These are phyloP conservation scores for Ligustrum vulgare DNA, from an alignment of 257 asterid genomes.

Conservation along the genomic window DNA sequence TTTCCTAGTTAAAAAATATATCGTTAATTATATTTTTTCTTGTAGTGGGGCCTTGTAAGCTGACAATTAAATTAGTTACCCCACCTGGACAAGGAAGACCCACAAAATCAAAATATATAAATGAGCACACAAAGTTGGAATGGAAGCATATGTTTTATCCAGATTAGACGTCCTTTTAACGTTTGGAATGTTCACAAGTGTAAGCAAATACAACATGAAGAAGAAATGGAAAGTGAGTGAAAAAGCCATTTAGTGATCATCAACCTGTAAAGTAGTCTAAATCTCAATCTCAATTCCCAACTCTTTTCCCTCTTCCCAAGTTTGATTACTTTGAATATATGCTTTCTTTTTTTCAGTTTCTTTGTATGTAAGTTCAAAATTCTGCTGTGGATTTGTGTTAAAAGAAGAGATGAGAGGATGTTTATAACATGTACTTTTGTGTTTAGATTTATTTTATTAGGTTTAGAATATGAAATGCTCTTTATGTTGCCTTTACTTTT, in stretches of 20 bases:
- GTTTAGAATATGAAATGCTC: slow-evolving; percentile 6
- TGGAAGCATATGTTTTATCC: slow-evolving; percentile 23
- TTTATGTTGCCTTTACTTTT: background rate
- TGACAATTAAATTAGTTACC: too few species aligned
- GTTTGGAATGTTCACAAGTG: slow-evolving; percentile 52
- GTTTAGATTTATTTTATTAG: background rate
- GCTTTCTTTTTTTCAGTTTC: slow-evolving; percentile 30
- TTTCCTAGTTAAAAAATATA: too few species aligned
- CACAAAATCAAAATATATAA: slow-evolving; percentile 30
- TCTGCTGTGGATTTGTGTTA: slow-evolving; percentile 34
- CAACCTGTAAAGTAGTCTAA: slow-evolving; percentile 42
- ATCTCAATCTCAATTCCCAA: slow-evolving; percentile 35
- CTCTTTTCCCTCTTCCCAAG: slow-evolving; percentile 59
- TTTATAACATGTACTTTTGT: slow-evolving; percentile 1
- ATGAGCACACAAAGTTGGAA: slow-evolving; percentile 33
- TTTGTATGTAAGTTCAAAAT: slow-evolving; percentile 33
- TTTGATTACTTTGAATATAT: slow-evolving; percentile 45
- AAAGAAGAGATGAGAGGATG: slow-evolving; percentile 46
- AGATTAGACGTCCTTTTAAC: slow-evolving; percentile 47
- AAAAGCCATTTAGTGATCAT: slow-evolving; percentile 44
- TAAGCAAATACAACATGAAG: slow-evolving; percentile 30
- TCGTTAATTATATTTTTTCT: too few species aligned
- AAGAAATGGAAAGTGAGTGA: slow-evolving; percentile 37
- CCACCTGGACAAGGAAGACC: slow-evolving; percentile 15
- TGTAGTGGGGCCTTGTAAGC: too few species aligned